Evolutionary conservation across 2,329 filamentous ascomycete species (phyloP), one percentile per base, ranked within the genome.

Genomic region (Epichloe elymi): DNA sequence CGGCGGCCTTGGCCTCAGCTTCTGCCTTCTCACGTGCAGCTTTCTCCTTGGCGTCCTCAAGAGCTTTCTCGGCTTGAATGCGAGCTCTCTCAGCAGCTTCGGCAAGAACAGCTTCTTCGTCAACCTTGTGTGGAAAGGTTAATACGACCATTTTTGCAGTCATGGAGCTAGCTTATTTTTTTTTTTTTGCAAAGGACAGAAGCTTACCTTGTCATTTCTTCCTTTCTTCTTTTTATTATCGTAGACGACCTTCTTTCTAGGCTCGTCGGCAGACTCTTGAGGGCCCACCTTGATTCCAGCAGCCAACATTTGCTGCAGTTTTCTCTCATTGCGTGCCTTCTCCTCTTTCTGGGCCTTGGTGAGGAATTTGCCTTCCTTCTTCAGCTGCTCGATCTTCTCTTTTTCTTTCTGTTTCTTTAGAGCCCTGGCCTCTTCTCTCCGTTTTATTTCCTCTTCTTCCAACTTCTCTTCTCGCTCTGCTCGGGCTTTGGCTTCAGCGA

Each of bases 301-400:
- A 49, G 82, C 86, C 58, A 90, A 71, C 86, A 93, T 89, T 68
- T 93, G 88, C 72, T 93, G 83, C 50, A 91, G 70, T 60, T 89
- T 88, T 60, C 82, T 74, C 69, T 91, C 85, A 59, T 87, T 85
- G 60, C 82, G 79, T 23, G 83, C 82, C 70, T 88, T 88, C 63
- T 87, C 85, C 60, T 90, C 86, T 63, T 83, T 86, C 65, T 94
- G 86, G 14, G 87, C 86, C 69, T 91, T 90, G 57, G 87, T 91
- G 61, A 91, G 71, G 68, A 85, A 91, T 63, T 88, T 91, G 65
- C 88, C 88, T 65, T 89, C 86, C 66, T 86, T 88, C 78, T 91
- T 93, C 51, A 88, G 78, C 70, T 91, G 84, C 63, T 93, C 88
- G 54, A 91, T 83, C 68, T 79, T 87, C 66, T 90, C 85, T 73